A percentile compares a stretch with the other conserved stretches of the same genome.
Evolutionary conservation across 2,329 filamentous ascomycete genomes (phyloP).

Genomic region (Cercospora sp.): DNA sequence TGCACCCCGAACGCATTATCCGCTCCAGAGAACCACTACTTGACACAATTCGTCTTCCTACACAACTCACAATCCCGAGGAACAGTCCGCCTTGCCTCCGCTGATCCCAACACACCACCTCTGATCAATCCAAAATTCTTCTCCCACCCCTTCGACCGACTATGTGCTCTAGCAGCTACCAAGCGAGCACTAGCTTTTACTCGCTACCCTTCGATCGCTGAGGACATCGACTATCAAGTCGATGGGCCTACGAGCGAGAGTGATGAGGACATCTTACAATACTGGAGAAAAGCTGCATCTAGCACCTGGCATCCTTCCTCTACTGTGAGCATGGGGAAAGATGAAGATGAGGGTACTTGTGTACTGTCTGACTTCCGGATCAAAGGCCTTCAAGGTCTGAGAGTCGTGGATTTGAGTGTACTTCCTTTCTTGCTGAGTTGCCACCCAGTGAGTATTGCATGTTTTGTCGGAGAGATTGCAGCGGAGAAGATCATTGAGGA

Average conservation of each 20-base stretch:
- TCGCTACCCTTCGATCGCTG: neutral
- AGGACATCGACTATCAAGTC: neutral
- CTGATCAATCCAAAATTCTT: neutral
- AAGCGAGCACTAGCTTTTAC: neutral
- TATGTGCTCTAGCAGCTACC: neutral
- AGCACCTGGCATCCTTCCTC: neutral
- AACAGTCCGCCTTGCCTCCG: neutral
- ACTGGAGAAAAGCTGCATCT: neutral
- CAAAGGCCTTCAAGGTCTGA: neutral
- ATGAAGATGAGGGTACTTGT: neutral
- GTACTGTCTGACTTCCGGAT: neutral
- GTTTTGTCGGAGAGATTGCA: neutral
- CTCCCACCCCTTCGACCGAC: neutral
- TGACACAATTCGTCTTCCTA: neutral
- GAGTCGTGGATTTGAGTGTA: neutral
- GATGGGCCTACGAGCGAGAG: neutral
- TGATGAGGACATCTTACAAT: neutral
- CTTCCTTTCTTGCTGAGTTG: neutral
- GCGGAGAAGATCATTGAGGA: neutral
- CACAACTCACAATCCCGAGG: neutral
- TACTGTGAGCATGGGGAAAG: neutral
- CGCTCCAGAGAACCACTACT: neutral
- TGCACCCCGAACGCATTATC: neutral
- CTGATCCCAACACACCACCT: neutral
- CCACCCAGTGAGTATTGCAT: neutral